Evolutionary conservation across 2,329 filamentous ascomycete species (phyloP).

Genomic region (Teratosphaeria gauchensis): DNA sequence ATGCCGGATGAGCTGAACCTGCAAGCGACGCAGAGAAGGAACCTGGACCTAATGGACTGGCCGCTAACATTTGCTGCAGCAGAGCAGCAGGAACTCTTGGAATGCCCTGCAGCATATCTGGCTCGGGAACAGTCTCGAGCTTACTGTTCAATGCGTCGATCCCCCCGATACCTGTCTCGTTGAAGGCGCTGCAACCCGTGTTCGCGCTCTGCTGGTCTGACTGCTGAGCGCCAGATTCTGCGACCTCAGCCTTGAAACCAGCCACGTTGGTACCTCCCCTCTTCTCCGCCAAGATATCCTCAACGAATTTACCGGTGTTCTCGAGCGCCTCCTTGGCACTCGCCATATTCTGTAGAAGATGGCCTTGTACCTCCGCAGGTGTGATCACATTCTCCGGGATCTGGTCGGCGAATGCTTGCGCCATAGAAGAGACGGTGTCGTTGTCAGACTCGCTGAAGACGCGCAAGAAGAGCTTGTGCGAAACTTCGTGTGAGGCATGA

Average conservation of each 20-base stretch:
- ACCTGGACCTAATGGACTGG: background rate
- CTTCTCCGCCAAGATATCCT: constrained; percentile 20
- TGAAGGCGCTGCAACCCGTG: background rate
- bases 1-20: background rate
- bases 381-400: constrained; percentile 37
- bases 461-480: constrained; percentile 29
- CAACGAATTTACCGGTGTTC: constrained; percentile 32
- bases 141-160: background rate
- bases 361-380: constrained; percentile 43
- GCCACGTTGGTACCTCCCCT: constrained; percentile 10
- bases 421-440: constrained; percentile 28
- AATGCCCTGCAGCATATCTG: background rate
- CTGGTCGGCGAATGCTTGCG: constrained; percentile 32
- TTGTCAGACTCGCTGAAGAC: constrained; percentile 15
- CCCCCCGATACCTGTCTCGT: background rate
- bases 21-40: background rate
- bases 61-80: background rate
- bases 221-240: background rate
- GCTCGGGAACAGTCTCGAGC: background rate
- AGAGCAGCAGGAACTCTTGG: too few species aligned
- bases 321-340: constrained; percentile 34
- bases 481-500: constrained; percentile 29
- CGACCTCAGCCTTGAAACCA: background rate
- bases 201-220: background rate
- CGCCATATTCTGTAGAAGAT: constrained; percentile 38